Base-by-base conservation (phyloP, 2,329 filamentous ascomycete species). In the Diplodia sapinea region DNA sequence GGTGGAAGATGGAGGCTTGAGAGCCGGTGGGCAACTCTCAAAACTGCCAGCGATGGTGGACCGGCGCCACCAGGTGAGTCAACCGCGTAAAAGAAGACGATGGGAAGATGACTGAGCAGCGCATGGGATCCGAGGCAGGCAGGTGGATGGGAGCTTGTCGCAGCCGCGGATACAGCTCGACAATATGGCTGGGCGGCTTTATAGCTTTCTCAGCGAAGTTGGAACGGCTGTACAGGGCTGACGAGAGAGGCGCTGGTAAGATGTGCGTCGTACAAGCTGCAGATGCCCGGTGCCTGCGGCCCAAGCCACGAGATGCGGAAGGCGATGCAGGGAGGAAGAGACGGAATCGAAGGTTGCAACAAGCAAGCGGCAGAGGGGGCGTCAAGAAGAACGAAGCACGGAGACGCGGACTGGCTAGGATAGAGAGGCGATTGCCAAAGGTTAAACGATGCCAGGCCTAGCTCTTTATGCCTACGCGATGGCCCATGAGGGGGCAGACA, bases 21-120 rank as follows among this genome's bases (percentile, higher is more conserved):
- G 51, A n/a, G 23, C 23, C 40, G 38, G n/a, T 11, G 49, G 15
- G 29, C 12, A 29, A 31, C 43, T 26, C 54, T 57, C 64, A 66
- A 52, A 59, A 59, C 54, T 66, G 52, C 65, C 65, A 67, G n/a
- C 65, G 65, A 40, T 67, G 65, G 56, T 67, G 65, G 36, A 67
- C 65, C 3, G 56, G 65, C 20, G 65, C 65, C 65, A 67, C 65
- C 26, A 67, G 33, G 8, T 62, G 65, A 36, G 31, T 54, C 56
- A 59, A 49, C 47, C 65, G 65, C 17, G 36, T 52, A 50, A 62
- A 57, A 17, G 33, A 59, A 29, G 47, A 61, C 51, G 33, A 61
- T 20, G 65, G 55, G 7, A 62, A 62, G 23, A 51, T 33, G 23
- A 62, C 31, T 7, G 49, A 55, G 20, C 65, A 67, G 56, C 65